Conservation (phyloP, 805 yeast species). For the Metschnikowia shivogae region DNA sequence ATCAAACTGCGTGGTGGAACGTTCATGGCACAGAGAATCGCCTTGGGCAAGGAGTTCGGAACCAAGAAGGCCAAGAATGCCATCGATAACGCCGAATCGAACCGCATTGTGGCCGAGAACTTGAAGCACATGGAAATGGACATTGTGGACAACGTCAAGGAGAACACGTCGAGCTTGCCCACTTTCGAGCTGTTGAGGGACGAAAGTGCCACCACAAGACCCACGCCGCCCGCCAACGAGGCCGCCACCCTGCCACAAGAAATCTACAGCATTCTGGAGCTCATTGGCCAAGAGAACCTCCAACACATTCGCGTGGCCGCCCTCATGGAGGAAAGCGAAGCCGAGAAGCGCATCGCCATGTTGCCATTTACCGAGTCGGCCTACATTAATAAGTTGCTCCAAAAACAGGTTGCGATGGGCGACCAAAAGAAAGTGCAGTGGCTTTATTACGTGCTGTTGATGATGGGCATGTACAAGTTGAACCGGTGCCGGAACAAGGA, state of each 20-base stretch:
- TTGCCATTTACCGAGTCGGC: constrained; percentile 62
- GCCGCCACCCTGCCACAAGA: constrained; percentile 83
- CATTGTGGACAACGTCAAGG: constrained; percentile 74
- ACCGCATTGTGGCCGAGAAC: constrained; percentile 80
- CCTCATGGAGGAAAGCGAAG: constrained; percentile 49
- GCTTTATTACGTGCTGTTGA: constrained; percentile 73
- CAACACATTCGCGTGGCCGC: constrained; percentile 58
- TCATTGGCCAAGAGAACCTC: constrained; percentile 68
- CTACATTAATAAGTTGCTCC: constrained; percentile 48
- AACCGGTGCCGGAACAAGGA: constrained; percentile 59
- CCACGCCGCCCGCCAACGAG: constrained; percentile 72
- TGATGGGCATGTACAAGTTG: constrained; percentile 68
- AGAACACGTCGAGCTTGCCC: constrained; percentile 70
- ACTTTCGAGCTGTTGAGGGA: constrained; percentile 58
- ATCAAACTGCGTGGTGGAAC: constrained; percentile 53
- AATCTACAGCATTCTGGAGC: constrained; percentile 66
- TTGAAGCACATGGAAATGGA: constrained; percentile 71
- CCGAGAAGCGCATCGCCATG: constrained; percentile 47
- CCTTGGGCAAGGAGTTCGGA: constrained; percentile 94
- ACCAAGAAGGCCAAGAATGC: constrained; percentile 95
- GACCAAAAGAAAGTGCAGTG: constrained; percentile 60
- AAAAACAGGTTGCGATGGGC: constrained; percentile 32
- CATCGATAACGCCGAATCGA: constrained; percentile 72
- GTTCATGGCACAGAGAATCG: constrained; percentile 63
- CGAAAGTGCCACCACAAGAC: constrained; percentile 62